A percentile compares a stretch with the other conserved stretches of the same genome.
These are phyloP conservation scores for Theobroma grandiflorum DNA, from an alignment of 441 rosid genomes.

Conservation along the genomic window DNA sequence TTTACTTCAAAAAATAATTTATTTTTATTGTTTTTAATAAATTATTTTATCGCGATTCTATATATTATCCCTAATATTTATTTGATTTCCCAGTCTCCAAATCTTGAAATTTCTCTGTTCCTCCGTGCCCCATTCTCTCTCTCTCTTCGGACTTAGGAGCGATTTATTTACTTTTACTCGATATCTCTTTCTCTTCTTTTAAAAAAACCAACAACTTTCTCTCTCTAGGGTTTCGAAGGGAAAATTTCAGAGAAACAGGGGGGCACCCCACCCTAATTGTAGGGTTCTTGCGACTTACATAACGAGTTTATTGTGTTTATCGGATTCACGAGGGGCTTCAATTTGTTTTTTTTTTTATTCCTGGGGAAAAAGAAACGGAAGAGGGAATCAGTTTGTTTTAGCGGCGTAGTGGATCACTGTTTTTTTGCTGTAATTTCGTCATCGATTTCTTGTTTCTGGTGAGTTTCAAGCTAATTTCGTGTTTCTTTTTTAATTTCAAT, in stretches of 20 bases:
- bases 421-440: conserved; percentile 2
- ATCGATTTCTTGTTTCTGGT: conserved; percentile 27
- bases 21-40: neutral
- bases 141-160: conserved; percentile 34
- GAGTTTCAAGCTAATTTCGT: conserved; percentile 18
- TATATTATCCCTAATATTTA: conserved; percentile 15
- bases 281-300: conserved; percentile 28
- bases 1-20: neutral
- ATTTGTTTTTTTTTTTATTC: conserved; percentile 4
- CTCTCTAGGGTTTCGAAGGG: conserved; percentile 50
- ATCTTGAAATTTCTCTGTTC: conserved; percentile 22
- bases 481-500: neutral
- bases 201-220: conserved; percentile 18
- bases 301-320: conserved; percentile 12
- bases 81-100: conserved; percentile 15
- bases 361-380: too few relatives aligned
- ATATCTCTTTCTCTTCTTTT: conserved; percentile 18
- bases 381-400: conserved; percentile 23
- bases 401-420: conserved; percentile 2
- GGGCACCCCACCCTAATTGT: neutral
- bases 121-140: conserved; percentile 7
- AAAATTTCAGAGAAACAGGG: neutral
- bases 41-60: neutral
- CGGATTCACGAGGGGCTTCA: conserved; percentile 25
- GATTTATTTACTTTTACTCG: conserved; percentile 24